Percentiles rank a stretch among this genome's conserved stretches.
Evolutionary conservation across 225 moss, liverwort and hornwort species (phyloP).

Genomic region (Marchantia polymorpha): DNA sequence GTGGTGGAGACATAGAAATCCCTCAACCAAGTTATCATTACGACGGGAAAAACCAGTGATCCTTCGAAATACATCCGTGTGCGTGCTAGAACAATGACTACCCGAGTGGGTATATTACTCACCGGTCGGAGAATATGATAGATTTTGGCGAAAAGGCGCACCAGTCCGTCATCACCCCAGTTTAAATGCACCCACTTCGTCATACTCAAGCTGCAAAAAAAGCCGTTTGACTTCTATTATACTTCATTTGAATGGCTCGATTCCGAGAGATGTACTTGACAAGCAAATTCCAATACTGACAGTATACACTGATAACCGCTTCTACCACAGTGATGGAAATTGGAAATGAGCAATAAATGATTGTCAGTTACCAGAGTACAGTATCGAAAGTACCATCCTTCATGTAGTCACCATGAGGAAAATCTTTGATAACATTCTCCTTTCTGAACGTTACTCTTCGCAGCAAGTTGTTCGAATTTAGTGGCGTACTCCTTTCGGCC

Average conservation of each 20-base stretch:
- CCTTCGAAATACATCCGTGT: no score
- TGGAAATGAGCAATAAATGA: not conserved
- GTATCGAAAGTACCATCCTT: conserved; percentile 62
- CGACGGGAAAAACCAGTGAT: no score
- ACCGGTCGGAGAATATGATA: conserved; percentile 73
- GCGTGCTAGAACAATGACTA: no score
- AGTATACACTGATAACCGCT: not conserved
- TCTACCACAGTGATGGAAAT: not conserved
- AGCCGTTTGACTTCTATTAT: not conserved
- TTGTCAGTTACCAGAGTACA: conserved; percentile 61
- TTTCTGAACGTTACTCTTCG: conserved; percentile 66
- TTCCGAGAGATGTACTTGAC: no score
- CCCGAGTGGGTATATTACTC: conserved; percentile 10
- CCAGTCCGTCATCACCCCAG: conserved; percentile 88
- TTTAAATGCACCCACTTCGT: conserved; percentile 96
- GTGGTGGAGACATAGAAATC: no score
- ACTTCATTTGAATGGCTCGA: not conserved
- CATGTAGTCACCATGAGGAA: conserved; percentile 38
- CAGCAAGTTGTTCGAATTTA: conserved; percentile 33
- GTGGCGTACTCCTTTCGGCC: not conserved
- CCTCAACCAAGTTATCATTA: no score
- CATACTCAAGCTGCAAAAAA: conserved; percentile 74
- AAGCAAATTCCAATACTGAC: not conserved
- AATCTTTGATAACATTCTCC: conserved; percentile 61
- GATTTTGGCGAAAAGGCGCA: conserved; percentile 66